phyloP scores from a whole-genome alignment of 306 rosid genomes.

The Malus sieversii region DNA sequence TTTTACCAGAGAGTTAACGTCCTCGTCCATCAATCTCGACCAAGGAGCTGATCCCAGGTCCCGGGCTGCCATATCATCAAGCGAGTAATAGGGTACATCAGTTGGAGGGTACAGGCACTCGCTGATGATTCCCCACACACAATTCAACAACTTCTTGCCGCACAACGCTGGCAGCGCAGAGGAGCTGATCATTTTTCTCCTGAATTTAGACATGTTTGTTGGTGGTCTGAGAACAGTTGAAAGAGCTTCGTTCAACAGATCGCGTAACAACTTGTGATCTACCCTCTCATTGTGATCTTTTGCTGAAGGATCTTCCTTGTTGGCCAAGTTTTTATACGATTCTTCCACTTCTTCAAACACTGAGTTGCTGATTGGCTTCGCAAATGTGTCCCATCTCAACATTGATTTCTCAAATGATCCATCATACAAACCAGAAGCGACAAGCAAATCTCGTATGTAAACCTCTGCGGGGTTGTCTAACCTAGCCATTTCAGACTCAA shows the following conservation, averaged over 20 bases:
- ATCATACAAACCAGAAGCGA: constrained; percentile 80
- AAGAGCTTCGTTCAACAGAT: constrained; percentile 76
- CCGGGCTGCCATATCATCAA: constrained; percentile 60
- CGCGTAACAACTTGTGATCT: constrained; percentile 55
- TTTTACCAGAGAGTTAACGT: constrained; percentile 42
- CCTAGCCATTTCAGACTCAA: constrained; percentile 42
- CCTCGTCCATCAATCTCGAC: constrained; percentile 47
- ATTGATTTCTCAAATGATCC: constrained; percentile 65
- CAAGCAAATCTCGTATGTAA: constrained; percentile 72
- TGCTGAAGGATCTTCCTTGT: constrained; percentile 22
- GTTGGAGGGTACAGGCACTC: constrained; percentile 37
- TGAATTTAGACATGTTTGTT: constrained; percentile 34
- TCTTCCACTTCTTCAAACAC: constrained; percentile 88
- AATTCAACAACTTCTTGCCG: constrained; percentile 60
- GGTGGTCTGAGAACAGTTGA: constrained; percentile 59
- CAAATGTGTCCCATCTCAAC: constrained; percentile 46
- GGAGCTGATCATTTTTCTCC: constrained; percentile 42
- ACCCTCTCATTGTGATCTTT: constrained; percentile 38
- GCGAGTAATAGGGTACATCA: constrained; percentile 34
- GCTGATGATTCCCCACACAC: constrained; percentile 52
- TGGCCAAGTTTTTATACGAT: constrained; percentile 37
- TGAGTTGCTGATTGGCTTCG: constrained; percentile 59
- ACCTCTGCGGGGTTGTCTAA: constrained; percentile 71
- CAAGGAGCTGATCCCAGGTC: constrained; percentile 53
- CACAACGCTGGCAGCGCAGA: constrained; percentile 35